phyloP scores from a whole-genome alignment of 768 basidiomycete species.

The Hericium coralloides region DNA sequence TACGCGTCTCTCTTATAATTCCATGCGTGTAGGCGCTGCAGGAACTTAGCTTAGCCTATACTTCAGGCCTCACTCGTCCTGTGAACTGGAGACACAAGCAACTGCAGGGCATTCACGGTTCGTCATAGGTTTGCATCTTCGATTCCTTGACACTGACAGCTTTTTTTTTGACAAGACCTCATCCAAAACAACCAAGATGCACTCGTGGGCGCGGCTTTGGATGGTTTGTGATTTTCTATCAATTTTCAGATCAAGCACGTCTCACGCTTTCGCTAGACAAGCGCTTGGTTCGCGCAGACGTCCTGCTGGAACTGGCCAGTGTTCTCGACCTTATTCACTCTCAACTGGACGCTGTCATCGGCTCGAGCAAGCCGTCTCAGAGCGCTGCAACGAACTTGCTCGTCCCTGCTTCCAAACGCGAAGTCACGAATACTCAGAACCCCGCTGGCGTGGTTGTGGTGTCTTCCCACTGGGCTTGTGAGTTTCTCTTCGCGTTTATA shows the following conservation, averaged over 20 bases:
- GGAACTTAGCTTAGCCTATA: neutral
- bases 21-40: neutral
- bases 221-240: neutral
- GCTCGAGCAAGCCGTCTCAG: neutral
- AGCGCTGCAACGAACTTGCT: neutral
- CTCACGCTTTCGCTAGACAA: neutral
- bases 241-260: no score
- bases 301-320: neutral
- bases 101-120: constrained; percentile 3
- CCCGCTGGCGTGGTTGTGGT: constrained; percentile 1
- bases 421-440: neutral
- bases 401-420: neutral
- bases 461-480: constrained; percentile 2
- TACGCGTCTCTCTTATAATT: no score
- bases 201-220: neutral
- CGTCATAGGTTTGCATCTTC: neutral
- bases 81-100: constrained; percentile 2
- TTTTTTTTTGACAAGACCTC: neutral
- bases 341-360: neutral
- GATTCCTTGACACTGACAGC: no score
- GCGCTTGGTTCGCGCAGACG: neutral
- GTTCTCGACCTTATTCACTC: neutral
- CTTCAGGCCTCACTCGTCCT: constrained; percentile 2
- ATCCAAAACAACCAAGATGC: neutral
- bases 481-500: neutral